These are phyloP conservation scores for Podila minutissima DNA, from an alignment of 192 early-diverging fungal genomes.

Conservation along the genomic window DNA sequence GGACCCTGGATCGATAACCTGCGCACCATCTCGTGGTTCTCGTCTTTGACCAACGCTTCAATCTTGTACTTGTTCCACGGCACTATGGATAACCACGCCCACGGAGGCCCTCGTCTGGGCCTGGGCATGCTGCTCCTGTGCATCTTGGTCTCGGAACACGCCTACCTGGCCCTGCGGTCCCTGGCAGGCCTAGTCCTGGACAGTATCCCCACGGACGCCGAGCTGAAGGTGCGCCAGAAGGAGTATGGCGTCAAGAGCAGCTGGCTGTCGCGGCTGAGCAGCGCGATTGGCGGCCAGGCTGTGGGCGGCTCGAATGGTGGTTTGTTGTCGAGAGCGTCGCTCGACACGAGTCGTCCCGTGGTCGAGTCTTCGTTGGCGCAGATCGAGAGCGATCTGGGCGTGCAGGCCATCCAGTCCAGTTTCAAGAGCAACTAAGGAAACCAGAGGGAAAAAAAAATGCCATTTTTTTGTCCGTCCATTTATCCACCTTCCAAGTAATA, in stretches of 20 bases:
- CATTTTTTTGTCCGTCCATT: background rate
- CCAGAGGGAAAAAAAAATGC: no score
- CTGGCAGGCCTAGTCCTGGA: slow-evolving; percentile 16
- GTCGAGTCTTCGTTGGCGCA: background rate
- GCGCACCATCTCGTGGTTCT: slow-evolving; percentile 59
- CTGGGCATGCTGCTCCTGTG: slow-evolving; percentile 32
- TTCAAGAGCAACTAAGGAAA: slow-evolving; percentile 24
- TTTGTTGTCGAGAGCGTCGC: slow-evolving; percentile 6
- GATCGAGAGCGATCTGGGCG: slow-evolving; percentile 24
- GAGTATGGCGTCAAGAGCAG: slow-evolving; percentile 44
- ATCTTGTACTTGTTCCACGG: slow-evolving; percentile 64
- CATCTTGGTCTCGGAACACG: slow-evolving; percentile 42
- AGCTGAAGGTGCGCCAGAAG: slow-evolving; percentile 29
- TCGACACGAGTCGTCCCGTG: background rate
- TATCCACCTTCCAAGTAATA: background rate
- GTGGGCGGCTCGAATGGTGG: slow-evolving; percentile 13
- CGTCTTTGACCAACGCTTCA: slow-evolving; percentile 68
- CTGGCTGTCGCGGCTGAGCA: slow-evolving; percentile 33
- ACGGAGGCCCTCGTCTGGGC: slow-evolving; percentile 14
- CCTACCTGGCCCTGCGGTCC: slow-evolving; percentile 21
- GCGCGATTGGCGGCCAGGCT: slow-evolving; percentile 12
- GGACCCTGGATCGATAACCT: slow-evolving; percentile 81
- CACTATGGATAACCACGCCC: slow-evolving; percentile 11
- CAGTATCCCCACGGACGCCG: slow-evolving; percentile 35
- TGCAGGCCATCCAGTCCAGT: slow-evolving; percentile 28